These are phyloP conservation scores for Plectosphaerella cucumerina DNA, from an alignment of 2,329 filamentous ascomycete genomes.

Conservation along the genomic window DNA sequence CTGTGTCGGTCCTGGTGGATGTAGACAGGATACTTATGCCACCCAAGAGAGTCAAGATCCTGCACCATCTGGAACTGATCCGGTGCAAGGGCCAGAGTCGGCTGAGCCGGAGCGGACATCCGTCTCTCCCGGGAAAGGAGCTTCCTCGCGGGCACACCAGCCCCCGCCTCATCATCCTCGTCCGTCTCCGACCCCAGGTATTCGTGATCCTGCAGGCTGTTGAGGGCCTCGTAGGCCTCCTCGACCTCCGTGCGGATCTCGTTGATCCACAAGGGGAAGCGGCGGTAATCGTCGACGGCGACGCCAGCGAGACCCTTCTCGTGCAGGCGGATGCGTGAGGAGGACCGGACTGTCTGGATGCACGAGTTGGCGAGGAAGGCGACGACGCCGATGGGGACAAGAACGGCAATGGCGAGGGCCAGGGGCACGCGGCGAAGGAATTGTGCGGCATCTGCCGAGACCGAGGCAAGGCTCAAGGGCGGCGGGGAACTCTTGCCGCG, in stretches of 20 bases:
- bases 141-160: conserved; percentile 29
- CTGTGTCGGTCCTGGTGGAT: conserved; percentile 76
- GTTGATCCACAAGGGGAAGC: conserved; percentile 68
- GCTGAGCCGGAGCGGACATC: conserved; percentile 44
- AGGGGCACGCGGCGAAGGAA: conserved; percentile 56
- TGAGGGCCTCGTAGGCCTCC: conserved; percentile 70
- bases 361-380: conserved; percentile 72
- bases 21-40: conserved; percentile 65
- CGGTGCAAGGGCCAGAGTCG: conserved; percentile 72
- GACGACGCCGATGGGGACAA: conserved; percentile 69
- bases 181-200: conserved; percentile 60
- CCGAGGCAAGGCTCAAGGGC: conserved; percentile 24
- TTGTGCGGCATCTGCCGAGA: conserved; percentile 23
- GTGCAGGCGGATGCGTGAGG: conserved; percentile 70
- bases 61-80: conserved; percentile 84
- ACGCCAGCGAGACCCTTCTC: conserved; percentile 66
- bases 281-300: conserved; percentile 64
- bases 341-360: conserved; percentile 72
- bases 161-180: conserved; percentile 35
- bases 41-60: conserved; percentile 62
- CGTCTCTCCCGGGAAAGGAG: conserved; percentile 36
- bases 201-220: conserved; percentile 63
- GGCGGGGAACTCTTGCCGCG: conserved; percentile 26
- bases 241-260: conserved; percentile 74
- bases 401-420: conserved; percentile 58